Percentiles rank a stretch among this genome's conserved stretches.
phyloP scores from a whole-genome alignment of 176 grass and related monocot genomes.

The Phragmites australis region DNA sequence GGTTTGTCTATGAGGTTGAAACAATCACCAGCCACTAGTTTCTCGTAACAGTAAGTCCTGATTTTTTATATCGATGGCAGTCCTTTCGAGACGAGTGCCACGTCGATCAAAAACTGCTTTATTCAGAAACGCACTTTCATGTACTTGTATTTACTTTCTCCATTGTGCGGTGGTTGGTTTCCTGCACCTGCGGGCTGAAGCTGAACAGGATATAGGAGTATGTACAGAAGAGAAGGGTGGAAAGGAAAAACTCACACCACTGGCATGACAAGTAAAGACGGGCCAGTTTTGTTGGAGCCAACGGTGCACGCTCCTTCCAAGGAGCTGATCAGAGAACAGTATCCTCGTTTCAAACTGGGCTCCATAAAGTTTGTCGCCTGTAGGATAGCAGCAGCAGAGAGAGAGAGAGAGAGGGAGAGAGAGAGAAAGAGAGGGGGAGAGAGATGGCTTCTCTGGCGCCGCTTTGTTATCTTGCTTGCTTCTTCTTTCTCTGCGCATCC shows the following conservation, averaged over 20 bases:
- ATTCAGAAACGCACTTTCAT: not conserved
- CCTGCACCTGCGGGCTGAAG: not conserved
- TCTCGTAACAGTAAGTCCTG: too few species aligned
- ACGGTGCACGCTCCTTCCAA: constrained; percentile 36
- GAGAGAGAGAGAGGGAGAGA: not conserved
- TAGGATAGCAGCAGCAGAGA: not conserved
- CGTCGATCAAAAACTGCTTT: not conserved
- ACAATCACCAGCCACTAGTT: too few species aligned
- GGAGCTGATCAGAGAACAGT: constrained; percentile 15
- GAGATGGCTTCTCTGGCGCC: constrained; percentile 45
- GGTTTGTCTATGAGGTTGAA: too few species aligned
- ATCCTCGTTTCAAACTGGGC: constrained; percentile 57
- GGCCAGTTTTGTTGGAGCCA: not conserved
- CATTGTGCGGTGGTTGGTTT: not conserved
- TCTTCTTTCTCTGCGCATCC: constrained; percentile 40
- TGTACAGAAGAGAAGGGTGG: not conserved
- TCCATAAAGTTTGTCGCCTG: constrained; percentile 38
- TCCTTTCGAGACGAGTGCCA: not conserved
- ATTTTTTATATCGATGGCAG: not conserved
- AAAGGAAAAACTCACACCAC: constrained; percentile 26
- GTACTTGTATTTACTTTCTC: not conserved
- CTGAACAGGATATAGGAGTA: constrained; percentile 2
- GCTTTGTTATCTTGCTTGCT: constrained; percentile 33
- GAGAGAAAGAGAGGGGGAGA: constrained; percentile 28
- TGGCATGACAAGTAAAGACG: constrained; percentile 38